These are phyloP conservation scores for Pyrus pyrifolia DNA, from an alignment of 306 rosid species.

Conservation along the genomic window DNA sequence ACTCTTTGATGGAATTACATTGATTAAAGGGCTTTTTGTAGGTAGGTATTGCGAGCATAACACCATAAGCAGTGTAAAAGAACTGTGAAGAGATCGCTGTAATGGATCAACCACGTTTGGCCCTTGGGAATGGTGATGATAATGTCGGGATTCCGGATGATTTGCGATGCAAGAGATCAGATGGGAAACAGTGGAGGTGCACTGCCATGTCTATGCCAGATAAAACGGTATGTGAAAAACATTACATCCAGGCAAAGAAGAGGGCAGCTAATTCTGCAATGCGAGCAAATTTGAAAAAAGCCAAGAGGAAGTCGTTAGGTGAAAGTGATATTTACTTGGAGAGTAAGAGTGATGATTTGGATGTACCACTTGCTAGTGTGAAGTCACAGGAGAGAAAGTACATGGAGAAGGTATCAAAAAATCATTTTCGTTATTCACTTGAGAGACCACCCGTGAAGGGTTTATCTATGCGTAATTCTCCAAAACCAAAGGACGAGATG, in stretches of 20 bases:
- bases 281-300: slow-evolving; percentile 89
- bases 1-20: background rate
- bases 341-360: slow-evolving; percentile 73
- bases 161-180: slow-evolving; percentile 93
- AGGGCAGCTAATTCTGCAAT: slow-evolving; percentile 96
- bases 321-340: slow-evolving; percentile 62
- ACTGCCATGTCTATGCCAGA: slow-evolving; percentile 99
- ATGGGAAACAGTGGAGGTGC: slow-evolving; percentile 98
- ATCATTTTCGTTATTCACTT: slow-evolving; percentile 54
- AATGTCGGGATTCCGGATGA: slow-evolving; percentile 83
- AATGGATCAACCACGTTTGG: slow-evolving; percentile 56
- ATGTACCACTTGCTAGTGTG: slow-evolving; percentile 34
- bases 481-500: slow-evolving; percentile 29
- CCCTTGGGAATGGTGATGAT: slow-evolving; percentile 56
- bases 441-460: slow-evolving; percentile 32
- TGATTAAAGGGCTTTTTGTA: background rate
- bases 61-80: background rate
- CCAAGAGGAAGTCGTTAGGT: slow-evolving; percentile 62
- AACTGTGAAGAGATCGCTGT: background rate
- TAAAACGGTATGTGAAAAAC: slow-evolving; percentile 95
- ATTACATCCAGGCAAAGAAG: slow-evolving; percentile 95
- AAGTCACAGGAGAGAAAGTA: slow-evolving; percentile 44
- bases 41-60: background rate
- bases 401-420: slow-evolving; percentile 49
- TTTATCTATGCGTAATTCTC: slow-evolving; percentile 21